These are phyloP conservation scores for Umbelopsis isabellina DNA, from an alignment of 192 early-diverging fungal species.

Conservation along the genomic window DNA sequence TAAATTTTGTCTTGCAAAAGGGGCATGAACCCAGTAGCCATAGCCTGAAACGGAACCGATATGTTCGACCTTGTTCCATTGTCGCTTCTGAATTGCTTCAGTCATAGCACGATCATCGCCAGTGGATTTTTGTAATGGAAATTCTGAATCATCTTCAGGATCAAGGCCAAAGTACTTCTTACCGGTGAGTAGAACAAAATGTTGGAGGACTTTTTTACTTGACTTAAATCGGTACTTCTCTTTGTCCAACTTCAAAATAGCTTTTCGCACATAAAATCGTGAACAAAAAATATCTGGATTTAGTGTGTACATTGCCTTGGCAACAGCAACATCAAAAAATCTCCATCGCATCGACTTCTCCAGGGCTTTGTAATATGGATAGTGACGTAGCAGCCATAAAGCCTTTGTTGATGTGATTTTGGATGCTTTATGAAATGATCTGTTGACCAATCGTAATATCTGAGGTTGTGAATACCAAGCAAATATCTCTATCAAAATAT, in stretches of 20 bases:
- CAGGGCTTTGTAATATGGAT: slow-evolving; percentile 10
- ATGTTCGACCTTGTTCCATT: slow-evolving; percentile 8
- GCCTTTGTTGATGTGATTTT: neutral
- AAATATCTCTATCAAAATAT: slow-evolving; percentile 11
- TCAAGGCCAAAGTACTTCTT: slow-evolving; percentile 12
- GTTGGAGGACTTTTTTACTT: slow-evolving; percentile 10
- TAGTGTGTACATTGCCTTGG: neutral
- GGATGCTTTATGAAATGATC: neutral
- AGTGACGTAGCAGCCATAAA: slow-evolving; percentile 2
- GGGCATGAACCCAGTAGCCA: slow-evolving; percentile 10
- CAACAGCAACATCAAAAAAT: slow-evolving; percentile 5
- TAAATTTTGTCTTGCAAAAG: slow-evolving; percentile 5
- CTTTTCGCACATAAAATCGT: slow-evolving; percentile 13
- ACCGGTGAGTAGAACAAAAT: slow-evolving; percentile 15
- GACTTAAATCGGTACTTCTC: slow-evolving; percentile 17
- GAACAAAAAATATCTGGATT: slow-evolving; percentile 16
- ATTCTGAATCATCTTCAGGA: slow-evolving; percentile 12
- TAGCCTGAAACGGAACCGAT: slow-evolving; percentile 2
- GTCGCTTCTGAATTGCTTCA: neutral
- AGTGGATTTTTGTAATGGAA: slow-evolving; percentile 9
- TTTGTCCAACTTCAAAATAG: slow-evolving; percentile 4
- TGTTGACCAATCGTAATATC: neutral
- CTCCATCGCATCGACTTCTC: slow-evolving; percentile 8
- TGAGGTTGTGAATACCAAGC: slow-evolving; percentile 1
- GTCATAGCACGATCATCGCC: slow-evolving; percentile 9